Evolutionary conservation across 225 moss, liverwort and hornwort genomes (phyloP), one percentile per base, ranked within the genome.

Genomic region (Sphagnum contortum): DNA sequence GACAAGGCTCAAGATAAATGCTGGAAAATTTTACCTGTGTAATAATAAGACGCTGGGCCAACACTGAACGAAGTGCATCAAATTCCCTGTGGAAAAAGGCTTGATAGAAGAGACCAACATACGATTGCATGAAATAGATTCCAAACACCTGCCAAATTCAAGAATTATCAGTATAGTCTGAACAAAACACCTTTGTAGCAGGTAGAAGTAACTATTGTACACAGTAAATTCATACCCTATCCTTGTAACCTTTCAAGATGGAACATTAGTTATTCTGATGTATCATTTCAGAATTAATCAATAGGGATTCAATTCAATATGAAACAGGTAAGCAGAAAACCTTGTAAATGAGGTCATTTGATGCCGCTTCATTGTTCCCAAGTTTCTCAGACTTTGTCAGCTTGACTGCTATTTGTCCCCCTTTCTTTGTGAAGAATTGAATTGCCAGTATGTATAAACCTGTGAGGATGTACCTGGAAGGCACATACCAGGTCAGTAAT

Each of bases 71-170:
- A 6, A 86, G 73, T 47, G 79, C 83, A 59, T 73, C 47, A 64
- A 86, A 83, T 61, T 86, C 86, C 52, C 77, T 82, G 59, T 75
- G 67, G 0, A 83, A 2, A 48, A 86, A 56, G 46, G 82, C 86
- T 74, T 86, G 86, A 62, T 86, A 86, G 59, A 86, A 83, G 56
- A 86, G 80, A 44, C 86, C 86, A 44, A 86, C 77, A 55, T 86
- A 86, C 3, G 86, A 86, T 71, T 86, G 86, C 75, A 86, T 61
- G 69, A 86, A 86, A 55, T 86, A 86, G 2, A 86, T 67, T 45
- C 86, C 86, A 50, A 86, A 86, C 49, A 86, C 72, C 81, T 82
- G 70, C 13, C 46, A 64, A 49, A 48, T 9, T 8, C 49, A 11
- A 50, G 4, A 12, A n/a, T 48, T 48, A 3, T 48, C 12, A 46